Evolutionary conservation across 1,284 basidiomycete genomes (phyloP).

Genomic region (Sanguinoderma infundibulare): DNA sequence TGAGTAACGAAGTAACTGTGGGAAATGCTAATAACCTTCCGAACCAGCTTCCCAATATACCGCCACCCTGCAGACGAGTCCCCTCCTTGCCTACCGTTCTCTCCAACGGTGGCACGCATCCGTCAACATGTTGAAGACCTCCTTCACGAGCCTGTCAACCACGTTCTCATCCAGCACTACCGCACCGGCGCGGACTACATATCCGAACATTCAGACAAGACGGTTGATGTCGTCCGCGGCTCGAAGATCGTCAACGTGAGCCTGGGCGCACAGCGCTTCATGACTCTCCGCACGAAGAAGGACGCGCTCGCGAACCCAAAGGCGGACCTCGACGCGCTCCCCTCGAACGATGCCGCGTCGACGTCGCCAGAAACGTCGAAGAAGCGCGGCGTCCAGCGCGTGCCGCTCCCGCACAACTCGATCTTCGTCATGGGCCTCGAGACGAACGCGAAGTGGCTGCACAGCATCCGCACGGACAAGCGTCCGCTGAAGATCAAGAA

Average conservation of each 20-base stretch:
- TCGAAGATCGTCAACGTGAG: conserved; percentile 79
- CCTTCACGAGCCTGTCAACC: conserved; percentile 68
- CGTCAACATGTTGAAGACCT: conserved; percentile 60
- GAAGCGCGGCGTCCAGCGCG: conserved; percentile 53
- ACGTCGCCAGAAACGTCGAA: neutral
- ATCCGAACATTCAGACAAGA: conserved; percentile 83
- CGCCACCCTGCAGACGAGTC: conserved; percentile 79
- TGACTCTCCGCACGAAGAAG: conserved; percentile 71
- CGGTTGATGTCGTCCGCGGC: conserved; percentile 71
- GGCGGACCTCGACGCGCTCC: conserved; percentile 5
- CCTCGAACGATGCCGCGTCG: neutral
- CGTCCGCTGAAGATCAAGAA: conserved; percentile 57
- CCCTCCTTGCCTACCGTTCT: conserved; percentile 65
- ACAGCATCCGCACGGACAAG: conserved; percentile 74
- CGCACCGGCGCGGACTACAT: conserved; percentile 78
- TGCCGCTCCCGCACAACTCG: conserved; percentile 76
- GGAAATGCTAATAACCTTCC: neutral
- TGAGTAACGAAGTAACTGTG: neutral
- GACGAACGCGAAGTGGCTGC: conserved; percentile 73
- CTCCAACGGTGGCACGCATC: conserved; percentile 66
- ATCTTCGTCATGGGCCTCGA: conserved; percentile 76
- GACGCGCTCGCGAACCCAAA: conserved; percentile 35
- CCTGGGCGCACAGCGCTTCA: conserved; percentile 70
- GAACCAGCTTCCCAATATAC: conserved; percentile 69
- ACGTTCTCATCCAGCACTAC: conserved; percentile 79